These are phyloP conservation scores for Pneumocystis wakefieldiae DNA, from an alignment of 1,139 yeast genomes.

Conservation along the genomic window DNA sequence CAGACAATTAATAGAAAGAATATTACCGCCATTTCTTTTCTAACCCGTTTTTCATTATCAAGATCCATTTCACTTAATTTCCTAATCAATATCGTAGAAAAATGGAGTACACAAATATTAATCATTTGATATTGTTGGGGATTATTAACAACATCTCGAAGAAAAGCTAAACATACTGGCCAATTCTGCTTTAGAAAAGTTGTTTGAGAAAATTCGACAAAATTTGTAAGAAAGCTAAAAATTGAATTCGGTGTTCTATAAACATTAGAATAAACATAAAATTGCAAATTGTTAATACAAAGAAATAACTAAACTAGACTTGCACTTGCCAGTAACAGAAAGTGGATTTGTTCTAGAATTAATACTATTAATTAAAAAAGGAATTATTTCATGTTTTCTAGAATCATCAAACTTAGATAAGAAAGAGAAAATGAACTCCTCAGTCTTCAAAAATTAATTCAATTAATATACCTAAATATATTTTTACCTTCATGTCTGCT, in stretches of 20 bases:
- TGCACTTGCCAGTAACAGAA: background rate
- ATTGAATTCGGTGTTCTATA: background rate
- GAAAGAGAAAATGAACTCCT: background rate
- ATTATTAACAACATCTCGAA: background rate
- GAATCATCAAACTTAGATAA: background rate
- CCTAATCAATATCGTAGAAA: background rate
- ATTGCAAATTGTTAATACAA: background rate
- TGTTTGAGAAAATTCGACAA: background rate
- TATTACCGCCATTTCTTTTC: background rate
- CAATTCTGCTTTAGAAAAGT: background rate
- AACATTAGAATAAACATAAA: background rate
- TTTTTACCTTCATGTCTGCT: background rate
- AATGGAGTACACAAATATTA: background rate
- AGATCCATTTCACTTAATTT: background rate
- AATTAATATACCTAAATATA: background rate
- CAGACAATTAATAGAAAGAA: background rate
- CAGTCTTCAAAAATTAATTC: background rate
- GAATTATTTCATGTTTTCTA: background rate
- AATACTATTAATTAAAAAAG: background rate
- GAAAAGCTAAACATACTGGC: background rate
- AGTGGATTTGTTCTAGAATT: background rate
- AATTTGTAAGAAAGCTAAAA: background rate
- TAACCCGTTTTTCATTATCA: background rate
- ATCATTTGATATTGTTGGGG: background rate
- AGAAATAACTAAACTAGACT: background rate